phyloP scores from a whole-genome alignment of 768 basidiomycete genomes.

The Neoboletus magnificus region DNA sequence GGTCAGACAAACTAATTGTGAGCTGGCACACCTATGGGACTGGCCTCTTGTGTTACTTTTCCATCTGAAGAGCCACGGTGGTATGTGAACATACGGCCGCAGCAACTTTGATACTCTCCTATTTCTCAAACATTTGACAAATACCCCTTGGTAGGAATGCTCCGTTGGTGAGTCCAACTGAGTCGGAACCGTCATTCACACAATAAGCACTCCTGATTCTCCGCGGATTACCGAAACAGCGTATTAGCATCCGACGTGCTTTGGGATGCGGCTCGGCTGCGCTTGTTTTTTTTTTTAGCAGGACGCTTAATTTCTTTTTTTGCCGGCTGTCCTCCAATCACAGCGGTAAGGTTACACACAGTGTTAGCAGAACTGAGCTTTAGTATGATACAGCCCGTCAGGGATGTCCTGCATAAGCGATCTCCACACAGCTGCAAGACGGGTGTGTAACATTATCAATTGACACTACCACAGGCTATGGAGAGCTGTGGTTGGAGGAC shows the following conservation, averaged over 20 bases:
- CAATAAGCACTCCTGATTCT: too few species aligned
- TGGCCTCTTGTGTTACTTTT: neutral
- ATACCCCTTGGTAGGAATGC: neutral
- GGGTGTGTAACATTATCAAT: too few species aligned
- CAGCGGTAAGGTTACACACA: too few species aligned
- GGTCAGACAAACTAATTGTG: conserved; percentile 15
- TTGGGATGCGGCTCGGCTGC: too few species aligned
- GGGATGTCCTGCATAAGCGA: neutral
- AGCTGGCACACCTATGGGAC: conserved; percentile 11
- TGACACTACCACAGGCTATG: too few species aligned
- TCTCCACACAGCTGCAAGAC: too few species aligned
- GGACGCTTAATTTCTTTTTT: too few species aligned
- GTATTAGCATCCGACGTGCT: neutral
- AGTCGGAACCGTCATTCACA: neutral
- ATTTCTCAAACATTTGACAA: neutral
- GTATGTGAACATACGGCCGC: neutral
- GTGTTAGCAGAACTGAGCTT: too few species aligned
- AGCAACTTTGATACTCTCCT: neutral
- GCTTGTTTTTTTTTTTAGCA: too few species aligned
- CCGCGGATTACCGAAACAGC: neutral
- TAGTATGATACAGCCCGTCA: neutral
- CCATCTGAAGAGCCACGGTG: neutral
- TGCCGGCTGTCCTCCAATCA: too few species aligned
- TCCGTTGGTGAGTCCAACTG: neutral
- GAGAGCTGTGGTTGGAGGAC: too few species aligned